Base-by-base conservation (phyloP, 2,329 filamentous ascomycete species). In the Pseudopyricularia cyperi region DNA sequence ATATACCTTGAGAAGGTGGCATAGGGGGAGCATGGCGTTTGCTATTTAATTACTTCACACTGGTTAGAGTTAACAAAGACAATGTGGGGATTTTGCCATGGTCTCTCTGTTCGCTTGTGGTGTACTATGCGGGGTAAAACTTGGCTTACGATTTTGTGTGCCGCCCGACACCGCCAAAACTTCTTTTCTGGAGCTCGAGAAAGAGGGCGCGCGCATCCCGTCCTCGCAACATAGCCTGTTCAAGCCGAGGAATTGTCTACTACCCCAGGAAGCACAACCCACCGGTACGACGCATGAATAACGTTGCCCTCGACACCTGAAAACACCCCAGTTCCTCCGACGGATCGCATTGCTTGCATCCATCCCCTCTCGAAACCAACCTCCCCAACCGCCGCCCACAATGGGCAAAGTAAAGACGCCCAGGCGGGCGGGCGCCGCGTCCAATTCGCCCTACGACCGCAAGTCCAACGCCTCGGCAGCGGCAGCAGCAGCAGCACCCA, bases 351-450 rank as follows among this genome's bases (percentile, higher is more conserved):
- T 19, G 12, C 11, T 11, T 15, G 15, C 46, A 3, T n/a, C n/a
- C n/a, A n/a, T n/a, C 28, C 24, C 22, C 19, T 28, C 39, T 11
- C 15, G 24, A 3, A 11, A 24, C n/a, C n/a, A n/a, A n/a, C n/a
- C n/a, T n/a, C n/a, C n/a, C n/a, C n/a, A 46, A 15, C 28, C 30
- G 46, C 39, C 26, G 26, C 35, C 28, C 26, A 57, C 51, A 12
- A 71, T 73, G 70, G 69, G 65, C 46, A 72, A 72, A 55, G 66
- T 66, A 24, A 66, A 68, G 54, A 63, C 66, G 34, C 57, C 63
- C 15, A 69, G 68, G 59, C 64, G 65, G 58, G 61, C 60, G 24
- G 62, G 59, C 48, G 56, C 59, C 54, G 59, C 63, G 50, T 60
- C 58, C 19, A 44, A 8, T 22, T 58, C 62, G 47, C 70, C 70